These are phyloP conservation scores for Cryphonectria nitschkei DNA, from an alignment of 2,329 filamentous ascomycete species.

Conservation along the genomic window DNA sequence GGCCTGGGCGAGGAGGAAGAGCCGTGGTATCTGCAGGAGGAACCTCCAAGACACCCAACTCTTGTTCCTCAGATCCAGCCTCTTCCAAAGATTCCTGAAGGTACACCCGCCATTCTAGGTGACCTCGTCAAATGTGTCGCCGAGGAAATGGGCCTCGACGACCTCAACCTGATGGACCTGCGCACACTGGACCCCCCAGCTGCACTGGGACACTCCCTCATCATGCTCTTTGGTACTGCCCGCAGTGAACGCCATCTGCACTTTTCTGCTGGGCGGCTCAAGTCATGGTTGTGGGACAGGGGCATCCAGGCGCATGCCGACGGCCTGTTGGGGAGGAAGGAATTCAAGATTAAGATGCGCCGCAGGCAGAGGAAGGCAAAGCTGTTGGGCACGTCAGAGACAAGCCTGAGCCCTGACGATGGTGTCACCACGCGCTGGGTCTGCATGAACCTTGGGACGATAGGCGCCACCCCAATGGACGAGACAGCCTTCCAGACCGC, in stretches of 20 bases:
- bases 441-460: conserved; percentile 82
- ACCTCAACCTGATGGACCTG: conserved; percentile 79
- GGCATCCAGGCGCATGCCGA: conserved; percentile 79
- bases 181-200: conserved; percentile 83
- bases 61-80: conserved; percentile 50
- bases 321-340: conserved; percentile 85
- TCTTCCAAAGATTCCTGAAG: conserved; percentile 61
- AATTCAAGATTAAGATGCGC: conserved; percentile 84
- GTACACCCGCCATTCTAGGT: conserved; percentile 71
- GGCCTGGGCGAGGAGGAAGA: conserved; percentile 33
- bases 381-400: conserved; percentile 73
- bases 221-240: conserved; percentile 92
- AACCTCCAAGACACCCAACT: conserved; percentile 57
- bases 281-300: conserved; percentile 80
- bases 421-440: conserved; percentile 95
- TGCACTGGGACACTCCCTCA: conserved; percentile 81
- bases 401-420: conserved; percentile 70
- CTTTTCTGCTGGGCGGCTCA: conserved; percentile 85
- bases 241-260: conserved; percentile 93
- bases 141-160: conserved; percentile 83
- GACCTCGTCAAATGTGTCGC: conserved; percentile 78
- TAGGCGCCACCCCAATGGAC: conserved; percentile 59
- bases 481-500: conserved; percentile 47
- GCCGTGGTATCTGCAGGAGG: conserved; percentile 83
- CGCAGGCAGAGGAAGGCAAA: conserved; percentile 81